Evolutionary conservation across 352 stramenopile genomes (phyloP).

Genomic region (Phytophthora citrophthora): DNA sequence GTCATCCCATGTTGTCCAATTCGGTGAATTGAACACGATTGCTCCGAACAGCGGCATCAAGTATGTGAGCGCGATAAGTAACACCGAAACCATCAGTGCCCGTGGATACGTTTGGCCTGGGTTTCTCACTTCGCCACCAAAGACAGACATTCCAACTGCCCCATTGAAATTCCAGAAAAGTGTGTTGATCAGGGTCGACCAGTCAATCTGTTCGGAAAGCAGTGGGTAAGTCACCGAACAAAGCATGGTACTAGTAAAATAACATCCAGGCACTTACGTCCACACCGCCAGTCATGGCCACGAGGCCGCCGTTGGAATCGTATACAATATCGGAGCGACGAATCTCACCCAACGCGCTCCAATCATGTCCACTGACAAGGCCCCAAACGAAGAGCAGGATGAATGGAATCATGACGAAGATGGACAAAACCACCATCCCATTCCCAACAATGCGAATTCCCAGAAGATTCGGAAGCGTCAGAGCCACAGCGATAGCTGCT

Average conservation of each 20-base stretch:
- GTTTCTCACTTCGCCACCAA: slow-evolving; percentile 89
- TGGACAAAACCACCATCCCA: slow-evolving; percentile 74
- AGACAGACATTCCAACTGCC: slow-evolving; percentile 88
- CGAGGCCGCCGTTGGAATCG: slow-evolving; percentile 40
- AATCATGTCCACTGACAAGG: slow-evolving; percentile 38
- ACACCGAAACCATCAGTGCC: slow-evolving; percentile 82
- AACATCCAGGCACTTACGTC: slow-evolving; percentile 14
- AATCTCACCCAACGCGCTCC: slow-evolving; percentile 45
- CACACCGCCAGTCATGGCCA: slow-evolving; percentile 43
- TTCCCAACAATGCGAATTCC: slow-evolving; percentile 88
- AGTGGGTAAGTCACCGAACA: slow-evolving; percentile 1
- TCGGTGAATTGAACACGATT: slow-evolving; percentile 67
- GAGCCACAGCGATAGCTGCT: slow-evolving; percentile 44
- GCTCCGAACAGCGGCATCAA: slow-evolving; percentile 89
- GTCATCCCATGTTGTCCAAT: slow-evolving; percentile 90
- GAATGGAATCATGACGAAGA: slow-evolving; percentile 94
- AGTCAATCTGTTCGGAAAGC: slow-evolving; percentile 17
- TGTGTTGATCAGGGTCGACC: slow-evolving; percentile 92
- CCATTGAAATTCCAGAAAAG: slow-evolving; percentile 98
- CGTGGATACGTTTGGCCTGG: slow-evolving; percentile 81
- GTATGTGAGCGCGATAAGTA: slow-evolving; percentile 87
- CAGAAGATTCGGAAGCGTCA: slow-evolving; percentile 55
- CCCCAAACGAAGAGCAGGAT: slow-evolving; percentile 69
- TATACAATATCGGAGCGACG: slow-evolving; percentile 44
- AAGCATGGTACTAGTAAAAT: neutral